Evolutionary conservation across 1,284 basidiomycete species (phyloP).

Genomic region (Cryptococcus sp.): DNA sequence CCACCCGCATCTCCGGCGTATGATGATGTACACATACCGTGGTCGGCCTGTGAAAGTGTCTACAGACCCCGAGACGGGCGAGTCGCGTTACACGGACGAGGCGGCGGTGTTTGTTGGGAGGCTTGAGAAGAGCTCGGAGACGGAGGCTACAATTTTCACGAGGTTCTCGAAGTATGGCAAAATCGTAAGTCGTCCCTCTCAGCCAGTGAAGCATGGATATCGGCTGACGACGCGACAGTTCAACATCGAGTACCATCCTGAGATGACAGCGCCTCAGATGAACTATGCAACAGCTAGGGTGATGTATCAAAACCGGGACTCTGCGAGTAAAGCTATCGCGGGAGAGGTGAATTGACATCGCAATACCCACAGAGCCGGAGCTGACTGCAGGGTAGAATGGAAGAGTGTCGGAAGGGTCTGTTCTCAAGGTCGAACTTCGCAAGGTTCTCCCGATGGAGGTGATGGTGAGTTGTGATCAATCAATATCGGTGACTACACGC

Average conservation of each 20-base stretch:
- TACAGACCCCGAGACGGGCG: slow-evolving; percentile 15
- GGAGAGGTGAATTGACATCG: slow-evolving; percentile 30
- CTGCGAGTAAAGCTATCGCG: slow-evolving; percentile 26
- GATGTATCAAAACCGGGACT: slow-evolving; percentile 22
- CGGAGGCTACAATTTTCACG: slow-evolving; percentile 16
- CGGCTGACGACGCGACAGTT: slow-evolving; percentile 15
- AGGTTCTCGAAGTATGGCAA: slow-evolving; percentile 37
- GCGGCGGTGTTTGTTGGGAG: slow-evolving; percentile 33
- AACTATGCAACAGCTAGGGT: slow-evolving; percentile 31
- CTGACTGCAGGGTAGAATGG: slow-evolving; percentile 17
- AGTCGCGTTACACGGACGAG: slow-evolving; percentile 28
- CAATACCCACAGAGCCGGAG: background rate
- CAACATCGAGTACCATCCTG: slow-evolving; percentile 29
- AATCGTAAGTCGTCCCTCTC: slow-evolving; percentile 27
- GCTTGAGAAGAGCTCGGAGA: slow-evolving; percentile 31
- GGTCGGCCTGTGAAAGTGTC: slow-evolving; percentile 20
- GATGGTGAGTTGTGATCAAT: slow-evolving; percentile 19
- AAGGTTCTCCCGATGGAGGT: slow-evolving; percentile 32
- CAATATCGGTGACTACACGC: background rate
- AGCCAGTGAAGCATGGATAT: background rate
- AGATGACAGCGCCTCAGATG: background rate
- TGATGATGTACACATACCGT: slow-evolving; percentile 23
- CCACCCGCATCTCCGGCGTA: slow-evolving; percentile 15
- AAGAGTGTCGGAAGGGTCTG: slow-evolving; percentile 27
- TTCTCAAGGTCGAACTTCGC: slow-evolving; percentile 28